Base-by-base conservation (phyloP, 169 alveolate genomes). In the Eimeria mitis region DNA sequence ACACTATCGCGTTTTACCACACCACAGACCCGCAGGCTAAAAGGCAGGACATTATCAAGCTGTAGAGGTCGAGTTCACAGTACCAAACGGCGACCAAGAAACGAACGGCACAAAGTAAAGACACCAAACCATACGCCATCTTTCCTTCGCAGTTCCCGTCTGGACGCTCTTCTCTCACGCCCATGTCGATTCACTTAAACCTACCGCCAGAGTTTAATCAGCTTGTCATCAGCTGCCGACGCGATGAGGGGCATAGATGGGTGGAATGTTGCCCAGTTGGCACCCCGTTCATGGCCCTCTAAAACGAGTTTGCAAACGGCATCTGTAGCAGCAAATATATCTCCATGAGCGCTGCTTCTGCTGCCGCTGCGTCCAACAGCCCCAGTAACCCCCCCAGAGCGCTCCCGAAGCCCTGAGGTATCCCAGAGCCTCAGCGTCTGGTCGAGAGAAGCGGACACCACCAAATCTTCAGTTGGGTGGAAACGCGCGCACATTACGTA, bases 251-350 rank as follows among this genome's bases (percentile, higher is more conserved):
- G 99, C 85, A 97, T 95, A 76, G 98, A 97, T 1, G 99, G 99
- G 95, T 99, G 99, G 97, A 99, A 99, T 47, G 98, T 91, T 0
- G 99, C 99, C 99, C 99, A 99, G 96, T 99, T 99, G 79, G 99
- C 99, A 5, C 99, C 99, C 78, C 99, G 97, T 91, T 99, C 99
- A 96, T 99, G 99, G 40, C 99, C 99, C 97, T 99, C 99, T 59
- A 99, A 96, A 73, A 99, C 99, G 95, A 98, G 98, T 78, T 98
- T 98, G 90, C 97, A 96, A 79, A 98, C 99, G 5, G 99, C 99
- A 94, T 99, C 99, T 78, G 97, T 98, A 59, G 99, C 98, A 31
- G 98, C 98, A 56, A 98, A 98, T 96, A 98, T 96, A 73, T 98
- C 99, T 85, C 96, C 91, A n/a, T 54, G 88, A 3, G 85, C 88